Conservation (phyloP, 2,329 filamentous ascomycete genomes). For the Neopestalotiopsis sp. region DNA sequence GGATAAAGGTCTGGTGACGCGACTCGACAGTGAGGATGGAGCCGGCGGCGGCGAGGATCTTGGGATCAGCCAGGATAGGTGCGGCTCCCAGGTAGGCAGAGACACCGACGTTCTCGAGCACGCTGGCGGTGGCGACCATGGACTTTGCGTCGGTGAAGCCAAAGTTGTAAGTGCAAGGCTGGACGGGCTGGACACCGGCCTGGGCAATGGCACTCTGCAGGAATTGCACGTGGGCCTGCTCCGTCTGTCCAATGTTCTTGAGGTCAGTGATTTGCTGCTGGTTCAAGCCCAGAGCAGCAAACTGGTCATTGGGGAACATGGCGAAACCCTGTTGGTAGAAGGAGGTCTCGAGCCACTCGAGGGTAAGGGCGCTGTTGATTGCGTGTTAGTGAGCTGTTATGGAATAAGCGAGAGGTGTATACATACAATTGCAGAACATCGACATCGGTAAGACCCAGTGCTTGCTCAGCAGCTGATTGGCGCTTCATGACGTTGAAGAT, state of each 20-base stretch:
- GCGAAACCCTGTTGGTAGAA: constrained; percentile 76
- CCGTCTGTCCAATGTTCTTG: constrained; percentile 65
- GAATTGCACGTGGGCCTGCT: constrained; percentile 65
- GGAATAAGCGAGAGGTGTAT: background rate
- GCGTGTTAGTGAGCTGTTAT: constrained; percentile 25
- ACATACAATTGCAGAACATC: constrained; percentile 66
- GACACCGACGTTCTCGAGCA: constrained; percentile 76
- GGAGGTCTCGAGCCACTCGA: constrained; percentile 75
- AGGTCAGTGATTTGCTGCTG: constrained; percentile 62
- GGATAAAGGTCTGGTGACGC: constrained; percentile 76
- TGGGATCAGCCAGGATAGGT: constrained; percentile 62
- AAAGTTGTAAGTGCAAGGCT: constrained; percentile 76
- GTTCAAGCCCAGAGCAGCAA: constrained; percentile 65
- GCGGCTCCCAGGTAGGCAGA: constrained; percentile 77
- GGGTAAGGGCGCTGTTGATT: constrained; percentile 64
- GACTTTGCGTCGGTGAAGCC: constrained; percentile 65
- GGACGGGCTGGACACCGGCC: constrained; percentile 67
- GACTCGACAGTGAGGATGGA: constrained; percentile 76
- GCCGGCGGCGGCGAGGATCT: constrained; percentile 68
- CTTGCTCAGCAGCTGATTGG: constrained; percentile 53
- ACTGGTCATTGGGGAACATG: constrained; percentile 68
- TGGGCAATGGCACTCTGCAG: constrained; percentile 65
- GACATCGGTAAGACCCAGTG: constrained; percentile 53
- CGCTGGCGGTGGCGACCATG: constrained; percentile 72
- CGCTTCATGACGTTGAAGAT: constrained; percentile 54